Percentiles rank a stretch among this genome's conserved stretches.
Conservation (phyloP, 345 rosid genomes). For the Eucalyptus dawsonii region DNA sequence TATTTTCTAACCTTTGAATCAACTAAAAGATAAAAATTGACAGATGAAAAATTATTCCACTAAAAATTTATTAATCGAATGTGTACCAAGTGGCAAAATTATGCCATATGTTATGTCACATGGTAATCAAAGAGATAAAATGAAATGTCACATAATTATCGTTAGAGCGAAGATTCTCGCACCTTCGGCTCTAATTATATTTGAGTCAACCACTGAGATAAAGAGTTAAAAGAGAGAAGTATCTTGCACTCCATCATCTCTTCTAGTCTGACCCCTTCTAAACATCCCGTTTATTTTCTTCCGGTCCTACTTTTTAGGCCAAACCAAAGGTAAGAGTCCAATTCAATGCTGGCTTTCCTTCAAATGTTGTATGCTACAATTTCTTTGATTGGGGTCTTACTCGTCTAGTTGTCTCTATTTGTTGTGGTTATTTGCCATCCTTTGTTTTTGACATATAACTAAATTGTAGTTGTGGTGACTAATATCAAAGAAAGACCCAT, state of each 20-base stretch:
- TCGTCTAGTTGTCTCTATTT: neutral
- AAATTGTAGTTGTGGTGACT: neutral
- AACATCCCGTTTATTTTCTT: neutral
- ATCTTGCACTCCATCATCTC: neutral
- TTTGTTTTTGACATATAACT: neutral
- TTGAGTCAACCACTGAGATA: neutral
- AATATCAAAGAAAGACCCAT: neutral
- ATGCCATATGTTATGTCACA: neutral
- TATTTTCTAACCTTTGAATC: neutral
- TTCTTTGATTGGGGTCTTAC: neutral
- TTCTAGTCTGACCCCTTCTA: neutral
- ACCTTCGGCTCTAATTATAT: neutral
- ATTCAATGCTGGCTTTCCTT: neutral
- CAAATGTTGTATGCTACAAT: neutral
- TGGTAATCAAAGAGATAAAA: neutral
- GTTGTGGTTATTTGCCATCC: neutral
- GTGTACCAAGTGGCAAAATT: neutral
- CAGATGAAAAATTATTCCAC: neutral
- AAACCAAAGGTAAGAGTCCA: neutral
- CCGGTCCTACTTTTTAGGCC: neutral
- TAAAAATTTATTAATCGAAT: neutral
- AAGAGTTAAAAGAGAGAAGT: neutral
- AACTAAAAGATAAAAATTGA: neutral
- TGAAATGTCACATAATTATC: too few relatives aligned
- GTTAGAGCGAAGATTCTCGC: neutral